Percentiles rank a stretch among this genome's conserved stretches.
These are phyloP conservation scores for Tylopilus felleus DNA, from an alignment of 768 basidiomycete species.

Conservation along the genomic window DNA sequence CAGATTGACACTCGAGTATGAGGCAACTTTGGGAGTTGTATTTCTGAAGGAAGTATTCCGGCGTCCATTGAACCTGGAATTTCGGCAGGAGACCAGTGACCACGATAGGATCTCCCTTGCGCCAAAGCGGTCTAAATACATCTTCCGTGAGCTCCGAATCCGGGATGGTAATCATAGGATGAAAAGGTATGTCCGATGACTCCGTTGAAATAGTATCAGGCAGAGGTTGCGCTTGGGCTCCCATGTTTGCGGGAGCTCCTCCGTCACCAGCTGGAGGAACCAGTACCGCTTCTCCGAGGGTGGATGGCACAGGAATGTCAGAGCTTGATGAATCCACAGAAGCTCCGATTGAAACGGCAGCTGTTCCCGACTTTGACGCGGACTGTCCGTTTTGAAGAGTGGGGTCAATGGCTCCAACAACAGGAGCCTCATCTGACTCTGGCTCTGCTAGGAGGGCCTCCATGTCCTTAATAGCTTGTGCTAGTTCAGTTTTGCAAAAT, in stretches of 20 bases:
- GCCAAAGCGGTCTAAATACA: slow-evolving; percentile 70
- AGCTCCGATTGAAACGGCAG: slow-evolving; percentile 9
- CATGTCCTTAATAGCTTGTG: slow-evolving; percentile 67
- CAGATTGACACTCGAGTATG: slow-evolving; percentile 81
- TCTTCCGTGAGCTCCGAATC: slow-evolving; percentile 52
- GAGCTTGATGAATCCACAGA: slow-evolving; percentile 8
- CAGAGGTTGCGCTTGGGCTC: slow-evolving; percentile 3
- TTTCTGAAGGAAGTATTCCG: slow-evolving; percentile 71
- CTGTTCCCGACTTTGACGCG: neutral
- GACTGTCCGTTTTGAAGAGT: slow-evolving; percentile 20
- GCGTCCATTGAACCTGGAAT: slow-evolving; percentile 75
- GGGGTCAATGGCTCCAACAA: slow-evolving; percentile 29
- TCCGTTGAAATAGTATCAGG: slow-evolving; percentile 6
- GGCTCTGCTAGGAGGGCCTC: slow-evolving; percentile 43
- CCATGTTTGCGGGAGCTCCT: slow-evolving; percentile 2
- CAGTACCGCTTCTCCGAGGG: slow-evolving; percentile 9
- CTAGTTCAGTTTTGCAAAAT: slow-evolving; percentile 63
- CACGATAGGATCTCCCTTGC: slow-evolving; percentile 69
- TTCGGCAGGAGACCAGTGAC: slow-evolving; percentile 62
- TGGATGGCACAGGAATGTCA: neutral
- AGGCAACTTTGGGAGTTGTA: slow-evolving; percentile 63
- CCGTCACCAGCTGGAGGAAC: slow-evolving; percentile 5
- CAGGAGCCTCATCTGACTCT: slow-evolving; percentile 26
- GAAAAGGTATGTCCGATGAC: slow-evolving; percentile 41
- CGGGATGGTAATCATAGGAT: slow-evolving; percentile 43